phyloP scores from a whole-genome alignment of 305 asterid species.

The Fraxinus latifolia region DNA sequence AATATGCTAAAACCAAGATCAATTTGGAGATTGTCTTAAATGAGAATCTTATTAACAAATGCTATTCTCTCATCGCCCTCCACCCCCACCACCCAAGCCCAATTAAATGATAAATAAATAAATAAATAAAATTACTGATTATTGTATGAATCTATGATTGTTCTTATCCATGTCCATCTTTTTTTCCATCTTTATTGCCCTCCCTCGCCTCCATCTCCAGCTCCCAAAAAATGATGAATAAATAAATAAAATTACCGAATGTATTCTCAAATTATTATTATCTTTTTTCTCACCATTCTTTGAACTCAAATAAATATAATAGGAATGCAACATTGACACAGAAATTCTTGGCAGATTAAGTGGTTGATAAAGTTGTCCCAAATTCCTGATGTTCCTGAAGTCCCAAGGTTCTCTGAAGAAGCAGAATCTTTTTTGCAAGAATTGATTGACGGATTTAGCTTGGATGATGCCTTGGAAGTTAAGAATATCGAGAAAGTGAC shows the following conservation, averaged over 20 bases:
- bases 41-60: too few relatives aligned
- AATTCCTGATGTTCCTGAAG: constrained; percentile 62
- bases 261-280: neutral
- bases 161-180: neutral
- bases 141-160: neutral
- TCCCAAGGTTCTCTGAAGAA: constrained; percentile 61
- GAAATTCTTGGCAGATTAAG: constrained; percentile 41
- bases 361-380: constrained; percentile 80
- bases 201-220: neutral
- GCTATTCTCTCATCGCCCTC: too few relatives aligned
- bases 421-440: constrained; percentile 57
- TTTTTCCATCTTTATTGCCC: neutral
- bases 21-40: too few relatives aligned
- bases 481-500: constrained; percentile 80
- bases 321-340: neutral
- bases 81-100: too few relatives aligned
- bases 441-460: constrained; percentile 54
- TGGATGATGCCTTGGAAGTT: constrained; percentile 67
- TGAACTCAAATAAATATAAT: neutral
- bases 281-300: neutral
- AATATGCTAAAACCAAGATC: neutral
- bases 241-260: neutral
- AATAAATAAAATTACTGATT: too few relatives aligned
- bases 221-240: neutral
- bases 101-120: too few relatives aligned